Conservation (phyloP, 768 basidiomycete species). For the Pisolithus marmoratus region DNA sequence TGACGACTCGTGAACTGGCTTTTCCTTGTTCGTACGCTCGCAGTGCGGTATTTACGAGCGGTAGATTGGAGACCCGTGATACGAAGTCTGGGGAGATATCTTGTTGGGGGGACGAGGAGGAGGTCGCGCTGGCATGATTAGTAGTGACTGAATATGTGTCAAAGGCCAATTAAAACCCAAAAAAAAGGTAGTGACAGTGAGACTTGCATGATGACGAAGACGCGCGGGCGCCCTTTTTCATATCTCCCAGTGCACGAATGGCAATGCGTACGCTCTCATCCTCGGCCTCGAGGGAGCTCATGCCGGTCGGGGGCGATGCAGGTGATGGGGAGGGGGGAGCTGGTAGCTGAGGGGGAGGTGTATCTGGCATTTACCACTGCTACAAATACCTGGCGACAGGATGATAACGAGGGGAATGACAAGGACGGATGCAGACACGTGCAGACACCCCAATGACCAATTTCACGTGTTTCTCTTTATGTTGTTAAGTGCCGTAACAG, state of each 20-base stretch:
- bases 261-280: slow-evolving; percentile 81
- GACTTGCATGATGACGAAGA: slow-evolving; percentile 11
- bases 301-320: background rate
- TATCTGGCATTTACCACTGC: background rate
- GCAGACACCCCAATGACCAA: background rate
- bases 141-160: background rate
- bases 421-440: background rate
- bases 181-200: background rate
- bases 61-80: slow-evolving; percentile 59
- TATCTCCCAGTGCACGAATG: slow-evolving; percentile 68
- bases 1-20: slow-evolving; percentile 78
- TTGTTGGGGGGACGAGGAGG: slow-evolving; percentile 6
- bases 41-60: slow-evolving; percentile 68
- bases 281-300: slow-evolving; percentile 38
- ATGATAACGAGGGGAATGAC: background rate
- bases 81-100: slow-evolving; percentile 31
- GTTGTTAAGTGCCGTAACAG: slow-evolving; percentile 23
- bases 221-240: slow-evolving; percentile 47
- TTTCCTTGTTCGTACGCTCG: slow-evolving; percentile 79
- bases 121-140: background rate
- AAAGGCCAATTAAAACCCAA: too few species aligned
- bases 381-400: background rate
- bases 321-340: background rate
- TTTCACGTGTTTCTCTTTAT: background rate
- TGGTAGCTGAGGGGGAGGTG: background rate